These are phyloP conservation scores for Acer campestre DNA, from an alignment of 345 rosid genomes.

Conservation along the genomic window DNA sequence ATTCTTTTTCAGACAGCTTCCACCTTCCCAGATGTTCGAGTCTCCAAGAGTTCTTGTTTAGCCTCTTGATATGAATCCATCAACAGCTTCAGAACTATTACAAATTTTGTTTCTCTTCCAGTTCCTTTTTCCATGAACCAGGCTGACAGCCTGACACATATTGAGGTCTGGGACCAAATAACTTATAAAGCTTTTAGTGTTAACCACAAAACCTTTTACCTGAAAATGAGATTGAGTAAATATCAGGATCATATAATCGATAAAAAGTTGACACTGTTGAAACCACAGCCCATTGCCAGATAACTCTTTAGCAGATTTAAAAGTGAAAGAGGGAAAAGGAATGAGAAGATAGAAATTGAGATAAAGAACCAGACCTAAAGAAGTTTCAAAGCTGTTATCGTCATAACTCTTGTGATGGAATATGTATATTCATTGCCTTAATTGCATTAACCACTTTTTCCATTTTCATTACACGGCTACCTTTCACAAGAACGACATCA, in stretches of 20 bases:
- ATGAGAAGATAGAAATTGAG: background rate
- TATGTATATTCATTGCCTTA: constrained; percentile 5
- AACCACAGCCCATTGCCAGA: background rate
- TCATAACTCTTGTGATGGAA: background rate
- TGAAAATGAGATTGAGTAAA: background rate
- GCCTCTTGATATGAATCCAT: background rate
- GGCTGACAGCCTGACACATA: background rate
- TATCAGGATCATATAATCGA: background rate
- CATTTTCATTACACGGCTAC: constrained; percentile 33
- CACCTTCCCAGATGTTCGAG: background rate
- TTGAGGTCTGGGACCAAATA: background rate
- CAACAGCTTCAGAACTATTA: background rate
- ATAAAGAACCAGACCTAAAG: constrained; percentile 1
- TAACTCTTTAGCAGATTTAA: background rate
- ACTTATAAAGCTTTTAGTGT: too few species aligned
- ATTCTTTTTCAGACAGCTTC: background rate
- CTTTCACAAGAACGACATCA: constrained; percentile 36
- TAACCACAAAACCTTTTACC: background rate
- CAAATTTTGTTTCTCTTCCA: background rate
- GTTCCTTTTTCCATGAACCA: background rate
- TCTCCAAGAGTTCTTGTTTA: background rate
- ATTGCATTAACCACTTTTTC: constrained; percentile 27
- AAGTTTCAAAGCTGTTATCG: background rate
- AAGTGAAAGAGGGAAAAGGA: background rate
- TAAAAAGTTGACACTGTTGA: background rate